Percentiles rank a stretch among this genome's conserved stretches.
phyloP scores from a whole-genome alignment of 345 rosid species.

The Punica granatum region DNA sequence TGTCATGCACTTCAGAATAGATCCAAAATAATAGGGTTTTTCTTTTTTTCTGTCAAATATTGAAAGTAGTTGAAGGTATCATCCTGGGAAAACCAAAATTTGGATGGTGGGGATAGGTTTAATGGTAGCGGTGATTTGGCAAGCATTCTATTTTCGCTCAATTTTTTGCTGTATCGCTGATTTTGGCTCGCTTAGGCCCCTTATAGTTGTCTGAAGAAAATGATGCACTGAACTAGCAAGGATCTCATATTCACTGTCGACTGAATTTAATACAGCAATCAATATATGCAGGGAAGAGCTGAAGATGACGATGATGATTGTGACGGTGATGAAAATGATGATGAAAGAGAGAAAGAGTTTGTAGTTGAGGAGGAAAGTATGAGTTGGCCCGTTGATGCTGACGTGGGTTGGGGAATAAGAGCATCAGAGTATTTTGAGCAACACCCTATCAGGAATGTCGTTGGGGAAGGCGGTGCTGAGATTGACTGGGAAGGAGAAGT shows the following conservation, averaged over 20 bases:
- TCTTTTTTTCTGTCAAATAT: too few species aligned
- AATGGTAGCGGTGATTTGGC: too few species aligned
- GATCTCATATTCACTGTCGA: neutral
- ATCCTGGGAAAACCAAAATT: too few species aligned
- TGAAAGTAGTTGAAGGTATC: too few species aligned
- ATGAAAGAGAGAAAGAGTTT: constrained; percentile 29
- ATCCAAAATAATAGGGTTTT: too few species aligned
- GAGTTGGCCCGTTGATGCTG: constrained; percentile 90
- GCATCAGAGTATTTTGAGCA: constrained; percentile 89
- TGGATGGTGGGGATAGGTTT: too few species aligned
- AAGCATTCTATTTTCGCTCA: too few species aligned
- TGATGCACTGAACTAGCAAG: neutral
- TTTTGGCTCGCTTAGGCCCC: too few species aligned
- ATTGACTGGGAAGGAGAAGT: constrained; percentile 93
- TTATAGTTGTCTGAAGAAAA: too few species aligned
- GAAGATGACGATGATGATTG: constrained; percentile 25
- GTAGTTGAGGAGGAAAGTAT: constrained; percentile 78
- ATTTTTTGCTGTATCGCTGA: too few species aligned
- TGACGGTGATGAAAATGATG: constrained; percentile 17
- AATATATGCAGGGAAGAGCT: constrained; percentile 32
- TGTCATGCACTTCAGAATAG: too few species aligned
- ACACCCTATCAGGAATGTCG: constrained; percentile 69
- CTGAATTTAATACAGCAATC: neutral
- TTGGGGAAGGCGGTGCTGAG: constrained; percentile 69
- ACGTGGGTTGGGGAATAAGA: constrained; percentile 89